Base-by-base conservation (phyloP, 768 basidiomycete genomes). In the Tylopilus vinaceipallidus region DNA sequence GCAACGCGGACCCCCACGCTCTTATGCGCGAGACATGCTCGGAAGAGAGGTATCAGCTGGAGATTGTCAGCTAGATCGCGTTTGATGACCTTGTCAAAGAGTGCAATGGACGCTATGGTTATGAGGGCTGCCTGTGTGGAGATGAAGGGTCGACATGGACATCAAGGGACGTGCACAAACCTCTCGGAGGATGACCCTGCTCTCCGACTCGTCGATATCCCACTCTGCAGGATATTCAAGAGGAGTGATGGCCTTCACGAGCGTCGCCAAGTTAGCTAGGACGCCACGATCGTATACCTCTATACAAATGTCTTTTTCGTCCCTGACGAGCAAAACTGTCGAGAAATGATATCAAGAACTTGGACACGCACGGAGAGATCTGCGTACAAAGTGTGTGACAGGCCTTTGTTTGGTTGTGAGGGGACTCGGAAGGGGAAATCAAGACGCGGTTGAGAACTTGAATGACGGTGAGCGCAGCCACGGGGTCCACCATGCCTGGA, bases 1-100 rank as follows among this genome's bases (percentile, higher is more conserved):
- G 90, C 91, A 38, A 88, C 90, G 6, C 93, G 81, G 3, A 95
- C 85, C 1, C 88, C 90, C 14, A 83, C 73, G 48, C 85, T 79
- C 0, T 73, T 76, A 46, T 90, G 84, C 0, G 73, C 55, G 8
- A 94, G 75, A 12, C 79, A 78, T 2, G 65, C 60, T 49, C 80
- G 74, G 27, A 91, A 65, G 22, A 76, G 66, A 5, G 79, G 77
- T 22, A 88, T 58, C 40, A 91, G 68, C 3, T 71, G 72, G 11
- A 79, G 73, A 11, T 73, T 73, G 56, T 86, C 84, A 3, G 86
- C 80, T 20, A 95, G 70, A 23, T 78, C 71, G 2, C 84, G 75
- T 2, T 92, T 83, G 38, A 89, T 81, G 33, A 88, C 80, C 54
- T 86, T 86, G 54, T 83, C 79, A 50, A 82, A 84, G 7, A 94